phyloP scores from a whole-genome alignment of 2,329 filamentous ascomycete genomes.

The Colletotrichum sp. region DNA sequence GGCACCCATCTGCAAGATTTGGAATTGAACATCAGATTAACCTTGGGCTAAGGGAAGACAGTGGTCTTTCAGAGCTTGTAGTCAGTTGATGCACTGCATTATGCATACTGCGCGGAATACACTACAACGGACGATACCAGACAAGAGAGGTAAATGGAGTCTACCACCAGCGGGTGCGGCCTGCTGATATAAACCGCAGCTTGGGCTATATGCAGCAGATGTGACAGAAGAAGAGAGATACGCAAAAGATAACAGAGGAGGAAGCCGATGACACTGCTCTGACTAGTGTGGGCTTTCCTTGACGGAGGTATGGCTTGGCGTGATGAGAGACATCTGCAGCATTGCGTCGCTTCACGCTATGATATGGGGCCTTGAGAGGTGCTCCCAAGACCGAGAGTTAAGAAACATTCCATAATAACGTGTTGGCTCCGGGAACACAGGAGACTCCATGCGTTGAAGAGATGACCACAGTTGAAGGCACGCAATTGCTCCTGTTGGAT shows the following conservation, averaged over 20 bases:
- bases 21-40: not conserved
- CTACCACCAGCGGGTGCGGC: fast-evolving
- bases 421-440: not conserved
- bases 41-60: fast-evolving
- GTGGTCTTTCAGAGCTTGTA: fast-evolving
- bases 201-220: not conserved
- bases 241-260: fast-evolving
- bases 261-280: fast-evolving
- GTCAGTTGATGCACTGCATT: fast-evolving
- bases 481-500: not conserved
- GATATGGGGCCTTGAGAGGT: not conserved
- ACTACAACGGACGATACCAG: not conserved
- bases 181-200: not conserved
- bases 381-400: fast-evolving
- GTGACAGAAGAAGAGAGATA: not conserved
- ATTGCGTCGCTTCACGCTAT: not conserved
- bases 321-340: not conserved
- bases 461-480: fast-evolving
- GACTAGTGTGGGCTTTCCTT: not conserved
- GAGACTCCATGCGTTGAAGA: not conserved
- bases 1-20: fast-evolving
- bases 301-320: fast-evolving
- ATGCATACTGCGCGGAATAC: not conserved
- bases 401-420: not conserved
- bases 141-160: fast-evolving